phyloP scores from a whole-genome alignment of 805 yeast genomes.

The Priceomyces fermenticarens region DNA sequence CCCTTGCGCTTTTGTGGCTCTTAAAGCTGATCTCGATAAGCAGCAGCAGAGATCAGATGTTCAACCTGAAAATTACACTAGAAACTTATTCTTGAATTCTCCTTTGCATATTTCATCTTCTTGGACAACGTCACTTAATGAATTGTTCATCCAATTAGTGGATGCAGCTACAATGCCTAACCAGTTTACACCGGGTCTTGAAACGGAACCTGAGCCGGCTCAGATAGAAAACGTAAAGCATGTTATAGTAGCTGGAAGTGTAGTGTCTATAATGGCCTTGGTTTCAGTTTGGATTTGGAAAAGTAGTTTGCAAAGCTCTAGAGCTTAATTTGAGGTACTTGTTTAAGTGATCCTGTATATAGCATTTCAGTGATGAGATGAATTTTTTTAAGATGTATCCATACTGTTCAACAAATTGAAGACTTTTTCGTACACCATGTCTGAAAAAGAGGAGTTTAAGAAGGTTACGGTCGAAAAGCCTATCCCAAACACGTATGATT shows the following conservation, averaged over 20 bases:
- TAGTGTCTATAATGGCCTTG: slow-evolving; percentile 62
- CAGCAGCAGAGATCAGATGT: slow-evolving; percentile 85
- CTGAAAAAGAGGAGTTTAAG: slow-evolving; percentile 35
- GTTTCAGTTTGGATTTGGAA: slow-evolving; percentile 66
- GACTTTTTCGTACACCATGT: no score
- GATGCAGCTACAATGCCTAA: slow-evolving; percentile 84
- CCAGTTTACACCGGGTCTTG: slow-evolving; percentile 68
- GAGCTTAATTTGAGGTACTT: slow-evolving; percentile 1
- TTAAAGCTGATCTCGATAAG: slow-evolving; percentile 92
- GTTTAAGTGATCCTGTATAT: neutral
- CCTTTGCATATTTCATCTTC: slow-evolving; percentile 89
- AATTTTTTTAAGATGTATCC: no score
- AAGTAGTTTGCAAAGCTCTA: slow-evolving; percentile 33
- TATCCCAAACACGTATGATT: slow-evolving; percentile 83
- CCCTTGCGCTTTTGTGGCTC: slow-evolving; percentile 85
- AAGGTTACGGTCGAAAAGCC: slow-evolving; percentile 89
- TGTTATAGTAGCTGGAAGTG: slow-evolving; percentile 63
- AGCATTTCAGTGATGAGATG: neutral
- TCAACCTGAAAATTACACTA: slow-evolving; percentile 86
- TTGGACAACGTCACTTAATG: slow-evolving; percentile 86
- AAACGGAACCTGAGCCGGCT: slow-evolving; percentile 58
- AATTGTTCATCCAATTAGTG: slow-evolving; percentile 79
- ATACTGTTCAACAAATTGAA: no score
- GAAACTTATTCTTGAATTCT: slow-evolving; percentile 62
- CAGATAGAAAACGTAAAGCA: slow-evolving; percentile 51